phyloP scores from a whole-genome alignment of 1,284 basidiomycete genomes.

The Somion occarium region DNA sequence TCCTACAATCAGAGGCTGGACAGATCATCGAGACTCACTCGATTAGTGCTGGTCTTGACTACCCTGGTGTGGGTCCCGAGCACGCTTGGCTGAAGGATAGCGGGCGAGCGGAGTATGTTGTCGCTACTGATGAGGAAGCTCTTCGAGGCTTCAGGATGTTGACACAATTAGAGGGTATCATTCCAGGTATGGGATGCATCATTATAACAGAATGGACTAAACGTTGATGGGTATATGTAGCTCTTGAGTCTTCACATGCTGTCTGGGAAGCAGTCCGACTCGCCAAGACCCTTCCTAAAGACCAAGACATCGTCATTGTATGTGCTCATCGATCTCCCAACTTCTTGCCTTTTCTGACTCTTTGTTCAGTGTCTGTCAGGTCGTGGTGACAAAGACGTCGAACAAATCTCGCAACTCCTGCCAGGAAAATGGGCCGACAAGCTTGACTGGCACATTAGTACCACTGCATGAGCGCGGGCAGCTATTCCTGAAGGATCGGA shows the following conservation, averaged over 20 bases:
- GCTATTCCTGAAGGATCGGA: no score
- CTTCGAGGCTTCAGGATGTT: constrained; percentile 88
- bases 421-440: constrained; percentile 85
- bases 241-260: constrained; percentile 94
- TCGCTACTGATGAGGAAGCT: constrained; percentile 92
- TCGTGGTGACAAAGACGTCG: constrained; percentile 93
- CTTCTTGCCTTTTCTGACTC: constrained; percentile 7
- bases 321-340: constrained; percentile 27
- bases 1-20: constrained; percentile 84
- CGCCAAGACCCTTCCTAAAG: constrained; percentile 83
- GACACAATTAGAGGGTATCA: constrained; percentile 95
- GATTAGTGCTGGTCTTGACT: constrained; percentile 92
- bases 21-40: constrained; percentile 98
- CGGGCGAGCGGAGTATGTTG: constrained; percentile 89
- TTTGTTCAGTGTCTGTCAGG: constrained; percentile 74
- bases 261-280: constrained; percentile 88
- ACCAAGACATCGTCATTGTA: constrained; percentile 87
- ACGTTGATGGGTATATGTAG: no score
- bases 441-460: constrained; percentile 77
- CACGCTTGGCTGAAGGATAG: constrained; percentile 96
- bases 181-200: constrained; percentile 66
- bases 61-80: constrained; percentile 94
- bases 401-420: constrained; percentile 81
- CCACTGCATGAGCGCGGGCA: background rate
- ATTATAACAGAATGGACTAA: no score